Evolutionary conservation across 805 yeast species (phyloP), one percentile per base, ranked within the genome.

Genomic region (Cyberlindnera euphorbiae): DNA sequence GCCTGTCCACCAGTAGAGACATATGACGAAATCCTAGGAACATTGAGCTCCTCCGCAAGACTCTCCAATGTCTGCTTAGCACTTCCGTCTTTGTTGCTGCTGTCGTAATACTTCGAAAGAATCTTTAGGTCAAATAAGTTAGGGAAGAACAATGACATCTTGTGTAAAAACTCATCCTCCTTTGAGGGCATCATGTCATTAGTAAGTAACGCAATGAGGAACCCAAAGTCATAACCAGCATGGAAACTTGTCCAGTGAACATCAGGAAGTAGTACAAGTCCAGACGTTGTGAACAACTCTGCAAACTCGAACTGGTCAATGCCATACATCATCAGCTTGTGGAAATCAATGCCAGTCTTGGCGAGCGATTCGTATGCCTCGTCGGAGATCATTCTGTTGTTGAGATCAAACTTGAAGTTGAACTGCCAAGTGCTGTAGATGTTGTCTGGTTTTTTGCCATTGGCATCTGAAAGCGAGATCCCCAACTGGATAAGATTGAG

Each of bases 181-280:
- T 80, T 83, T 19, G 73, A 73, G 1, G 97, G 97, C 70, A 90
- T 82, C 32, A 69, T 63, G 33, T 76, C 73, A 59, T 86, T 85
- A 49, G 81, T 76, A 55, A 90, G 67, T 46, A 87, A 67, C 32
- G 94, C 77, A 12, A 88, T 64, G 41, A 93, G 66, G 58, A 89
- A 89, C 2, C 97, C 98, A 56, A 89, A 74, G 59, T 93, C 98
- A 60, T 93, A 93, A 10, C 97, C 98, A 2, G 79, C 80, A 58
- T 93, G 97, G 63, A 82, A 93, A 42, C 95, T 82, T 35, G 87
- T 70, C 98, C 98, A 93, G 35, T 80, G 77, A 30, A 86, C 75
- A 26, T 60, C 53, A 14, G 59, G 48, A 49, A 85, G 79, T 50
- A 93, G 64, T 25, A 89, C 73, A 45, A 93, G 66, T 0, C 98